phyloP scores from a whole-genome alignment of 805 yeast genomes.

The Tetrapisispora iriomotensis region DNA sequence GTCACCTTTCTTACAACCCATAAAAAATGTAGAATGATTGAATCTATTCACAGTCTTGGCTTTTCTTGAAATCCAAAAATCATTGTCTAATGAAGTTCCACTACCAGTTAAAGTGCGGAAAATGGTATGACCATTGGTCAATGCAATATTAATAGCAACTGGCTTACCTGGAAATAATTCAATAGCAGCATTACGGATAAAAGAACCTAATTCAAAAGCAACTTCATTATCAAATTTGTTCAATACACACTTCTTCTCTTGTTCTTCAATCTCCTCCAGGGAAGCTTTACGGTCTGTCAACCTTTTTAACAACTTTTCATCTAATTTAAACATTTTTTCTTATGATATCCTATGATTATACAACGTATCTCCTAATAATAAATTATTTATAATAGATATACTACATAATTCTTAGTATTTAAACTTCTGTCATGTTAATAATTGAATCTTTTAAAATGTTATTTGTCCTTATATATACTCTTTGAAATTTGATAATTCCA shows the following conservation, averaged over 20 bases:
- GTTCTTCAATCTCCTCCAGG: constrained; percentile 9
- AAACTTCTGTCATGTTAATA: too few species aligned
- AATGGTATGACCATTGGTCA: constrained; percentile 36
- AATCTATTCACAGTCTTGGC: constrained; percentile 39
- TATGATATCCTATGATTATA: too few species aligned
- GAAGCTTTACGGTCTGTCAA: constrained; percentile 4
- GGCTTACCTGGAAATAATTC: constrained; percentile 26
- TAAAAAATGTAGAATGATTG: constrained; percentile 37
- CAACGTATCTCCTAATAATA: too few species aligned
- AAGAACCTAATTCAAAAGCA: constrained; percentile 39
- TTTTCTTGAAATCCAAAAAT: constrained; percentile 44
- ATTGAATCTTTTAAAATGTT: too few species aligned
- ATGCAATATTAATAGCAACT: constrained; percentile 40
- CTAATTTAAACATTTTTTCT: constrained; percentile 5
- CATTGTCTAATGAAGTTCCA: constrained; percentile 41
- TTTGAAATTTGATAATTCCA: too few species aligned
- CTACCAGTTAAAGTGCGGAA: constrained; percentile 34
- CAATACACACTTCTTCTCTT: constrained; percentile 8
- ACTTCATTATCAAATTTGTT: constrained; percentile 24
- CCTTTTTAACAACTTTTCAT: constrained; percentile 3
- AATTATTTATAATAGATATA: too few species aligned
- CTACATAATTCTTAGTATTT: too few species aligned
- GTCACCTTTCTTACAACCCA: constrained; percentile 35
- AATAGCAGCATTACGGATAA: constrained; percentile 32
- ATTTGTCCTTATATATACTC: too few species aligned